These are phyloP conservation scores for Citrullus amarus DNA, from an alignment of 306 rosid genomes.

Conservation along the genomic window DNA sequence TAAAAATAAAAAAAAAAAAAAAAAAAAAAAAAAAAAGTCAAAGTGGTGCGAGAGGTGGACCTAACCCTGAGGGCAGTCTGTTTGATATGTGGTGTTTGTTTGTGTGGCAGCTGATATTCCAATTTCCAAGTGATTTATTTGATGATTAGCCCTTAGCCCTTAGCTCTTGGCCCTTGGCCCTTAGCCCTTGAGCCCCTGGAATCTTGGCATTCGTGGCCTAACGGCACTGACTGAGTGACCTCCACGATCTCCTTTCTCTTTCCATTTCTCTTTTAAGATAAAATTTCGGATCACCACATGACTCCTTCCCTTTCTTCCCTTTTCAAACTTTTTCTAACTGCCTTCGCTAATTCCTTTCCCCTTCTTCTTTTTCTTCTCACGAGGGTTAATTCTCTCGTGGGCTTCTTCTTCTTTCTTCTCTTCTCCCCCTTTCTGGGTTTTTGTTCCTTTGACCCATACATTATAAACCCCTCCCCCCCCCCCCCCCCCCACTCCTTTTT, in stretches of 20 bases:
- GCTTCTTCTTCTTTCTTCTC: conserved; percentile 7
- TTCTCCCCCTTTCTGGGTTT: conserved; percentile 22
- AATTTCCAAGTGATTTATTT: background rate
- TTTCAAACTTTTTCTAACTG: conserved; percentile 15
- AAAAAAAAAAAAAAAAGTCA: too few species aligned
- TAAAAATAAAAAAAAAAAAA: too few species aligned
- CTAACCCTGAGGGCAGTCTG: conserved; percentile 10
- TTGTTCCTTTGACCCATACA: conserved; percentile 30
- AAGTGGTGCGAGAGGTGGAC: background rate
- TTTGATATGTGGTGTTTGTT: conserved; percentile 17
- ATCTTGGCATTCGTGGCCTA: conserved; percentile 39
- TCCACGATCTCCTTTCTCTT: conserved; percentile 26
- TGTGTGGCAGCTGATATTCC: conserved; percentile 7
- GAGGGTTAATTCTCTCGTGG: conserved; percentile 19
- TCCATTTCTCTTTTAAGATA: background rate
- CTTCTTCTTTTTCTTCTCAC: conserved; percentile 19
- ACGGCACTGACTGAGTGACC: conserved; percentile 20
- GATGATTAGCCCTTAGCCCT: background rate
- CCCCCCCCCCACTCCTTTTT: background rate
- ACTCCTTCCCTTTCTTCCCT: conserved; percentile 39
- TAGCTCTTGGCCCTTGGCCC: too few species aligned
- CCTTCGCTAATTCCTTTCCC: background rate
- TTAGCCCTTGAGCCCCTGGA: conserved; percentile 13
- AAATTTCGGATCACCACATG: conserved; percentile 62
- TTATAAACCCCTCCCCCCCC: background rate